These are phyloP conservation scores for Venustampulla echinocandica DNA, from an alignment of 495 filamentous ascomycete species.

Conservation along the genomic window DNA sequence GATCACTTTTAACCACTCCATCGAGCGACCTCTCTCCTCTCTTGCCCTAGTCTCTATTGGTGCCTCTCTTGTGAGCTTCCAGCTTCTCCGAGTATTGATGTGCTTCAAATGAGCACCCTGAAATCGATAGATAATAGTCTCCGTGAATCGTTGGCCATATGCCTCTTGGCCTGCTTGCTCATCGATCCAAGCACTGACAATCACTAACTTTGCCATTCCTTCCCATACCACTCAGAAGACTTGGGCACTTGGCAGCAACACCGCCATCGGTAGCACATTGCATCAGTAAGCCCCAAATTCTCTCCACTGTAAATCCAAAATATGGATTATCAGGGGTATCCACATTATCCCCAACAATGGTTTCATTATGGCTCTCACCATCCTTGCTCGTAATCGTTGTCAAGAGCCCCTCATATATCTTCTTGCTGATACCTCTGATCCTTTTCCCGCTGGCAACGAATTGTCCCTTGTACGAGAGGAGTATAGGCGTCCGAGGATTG, in stretches of 20 bases:
- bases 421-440: slow-evolving; percentile 28
- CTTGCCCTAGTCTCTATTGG: no score
- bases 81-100: no score
- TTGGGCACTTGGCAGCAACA: slow-evolving; percentile 30
- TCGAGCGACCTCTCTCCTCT: no score
- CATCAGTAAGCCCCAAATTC: slow-evolving; percentile 34
- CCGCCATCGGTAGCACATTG: slow-evolving; percentile 28
- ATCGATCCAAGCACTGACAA: slow-evolving; percentile 34
- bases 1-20: no score
- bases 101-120: no score
- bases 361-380: slow-evolving; percentile 20
- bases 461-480: slow-evolving; percentile 36
- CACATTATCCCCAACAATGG: slow-evolving; percentile 26
- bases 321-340: slow-evolving; percentile 29
- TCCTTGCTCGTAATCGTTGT: slow-evolving; percentile 3
- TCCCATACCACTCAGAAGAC: slow-evolving; percentile 26
- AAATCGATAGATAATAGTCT: no score
- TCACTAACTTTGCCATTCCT: slow-evolving; percentile 24
- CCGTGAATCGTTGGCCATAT: no score
- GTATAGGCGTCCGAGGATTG: slow-evolving; percentile 10
- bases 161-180: no score
- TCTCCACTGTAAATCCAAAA: slow-evolving; percentile 37
- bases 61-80: no score
- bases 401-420: slow-evolving; percentile 27
- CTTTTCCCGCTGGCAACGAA: slow-evolving; percentile 34